phyloP scores from a whole-genome alignment of 2,329 filamentous ascomycete genomes.

The Ascochyta lentis region DNA sequence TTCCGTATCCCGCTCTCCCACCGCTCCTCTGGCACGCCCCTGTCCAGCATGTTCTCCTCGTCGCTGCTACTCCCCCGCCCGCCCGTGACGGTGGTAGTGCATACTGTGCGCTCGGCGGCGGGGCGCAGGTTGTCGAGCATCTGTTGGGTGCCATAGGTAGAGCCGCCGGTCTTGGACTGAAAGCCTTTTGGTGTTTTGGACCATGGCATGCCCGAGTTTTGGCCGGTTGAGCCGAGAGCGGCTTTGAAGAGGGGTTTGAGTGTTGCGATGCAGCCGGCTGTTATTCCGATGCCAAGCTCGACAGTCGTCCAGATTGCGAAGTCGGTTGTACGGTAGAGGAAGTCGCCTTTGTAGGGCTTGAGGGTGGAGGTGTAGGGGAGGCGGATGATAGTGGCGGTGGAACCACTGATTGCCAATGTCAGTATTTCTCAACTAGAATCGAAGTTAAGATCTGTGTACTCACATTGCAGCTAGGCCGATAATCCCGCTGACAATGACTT shows the following conservation, averaged over 20 bases:
- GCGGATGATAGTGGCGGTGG: conserved; percentile 40
- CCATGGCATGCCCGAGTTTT: conserved; percentile 26
- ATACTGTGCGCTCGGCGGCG: conserved; percentile 23
- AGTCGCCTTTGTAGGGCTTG: conserved; percentile 37
- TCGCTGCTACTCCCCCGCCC: conserved; percentile 32
- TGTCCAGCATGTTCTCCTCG: conserved; percentile 28
- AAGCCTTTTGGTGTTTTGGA: conserved; percentile 19
- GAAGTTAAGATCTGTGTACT: conserved; percentile 12
- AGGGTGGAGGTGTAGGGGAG: conserved; percentile 37
- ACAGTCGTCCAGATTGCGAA: conserved; percentile 43
- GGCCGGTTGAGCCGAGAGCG: conserved; percentile 19
- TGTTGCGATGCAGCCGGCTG: conserved; percentile 39
- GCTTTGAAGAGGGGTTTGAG: conserved; percentile 35
- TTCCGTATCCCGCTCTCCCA: conserved; percentile 21
- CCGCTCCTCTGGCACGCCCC: conserved; percentile 18
- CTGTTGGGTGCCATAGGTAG: conserved; percentile 13
- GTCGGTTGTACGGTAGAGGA: conserved; percentile 40
- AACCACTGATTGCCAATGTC: conserved; percentile 45
- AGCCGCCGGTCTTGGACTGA: conserved; percentile 4
- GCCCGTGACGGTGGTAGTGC: conserved; percentile 31
- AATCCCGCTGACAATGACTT: conserved; percentile 59
- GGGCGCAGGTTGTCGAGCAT: conserved; percentile 27
- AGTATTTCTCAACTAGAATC: background rate
- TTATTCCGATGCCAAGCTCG: conserved; percentile 38
- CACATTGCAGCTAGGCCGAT: conserved; percentile 55